Conservation (phyloP, 1,284 basidiomycete genomes). For the Pseudozyma pruni region DNA sequence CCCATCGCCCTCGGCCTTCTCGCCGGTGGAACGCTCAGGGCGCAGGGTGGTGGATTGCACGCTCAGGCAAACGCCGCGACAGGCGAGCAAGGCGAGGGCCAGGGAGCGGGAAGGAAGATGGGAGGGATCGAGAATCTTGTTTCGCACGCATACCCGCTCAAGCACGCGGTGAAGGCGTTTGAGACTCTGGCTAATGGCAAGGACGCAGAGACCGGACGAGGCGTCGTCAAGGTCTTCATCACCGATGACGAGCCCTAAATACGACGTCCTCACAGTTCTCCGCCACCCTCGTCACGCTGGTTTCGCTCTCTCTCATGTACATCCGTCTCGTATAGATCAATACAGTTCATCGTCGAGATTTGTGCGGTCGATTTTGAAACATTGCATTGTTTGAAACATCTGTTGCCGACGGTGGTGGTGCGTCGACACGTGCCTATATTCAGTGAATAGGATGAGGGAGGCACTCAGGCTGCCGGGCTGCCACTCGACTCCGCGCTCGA, state of each 20-base stretch:
- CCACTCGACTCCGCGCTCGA: no score
- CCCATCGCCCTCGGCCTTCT: slow-evolving; percentile 74
- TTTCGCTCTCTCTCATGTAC: background rate
- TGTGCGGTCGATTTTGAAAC: background rate
- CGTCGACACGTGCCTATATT: no score
- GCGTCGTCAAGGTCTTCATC: slow-evolving; percentile 60
- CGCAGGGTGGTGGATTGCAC: slow-evolving; percentile 34
- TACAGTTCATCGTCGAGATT: background rate
- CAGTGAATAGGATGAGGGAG: no score
- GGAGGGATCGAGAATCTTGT: slow-evolving; percentile 57
- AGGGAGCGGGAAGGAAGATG: slow-evolving; percentile 26
- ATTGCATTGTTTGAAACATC: no score
- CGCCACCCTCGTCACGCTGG: background rate
- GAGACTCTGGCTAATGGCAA: slow-evolving; percentile 50
- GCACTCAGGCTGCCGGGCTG: no score
- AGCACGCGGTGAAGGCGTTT: slow-evolving; percentile 49
- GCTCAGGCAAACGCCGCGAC: slow-evolving; percentile 6
- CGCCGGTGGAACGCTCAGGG: slow-evolving; percentile 43
- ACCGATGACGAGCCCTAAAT: slow-evolving; percentile 37
- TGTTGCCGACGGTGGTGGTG: no score
- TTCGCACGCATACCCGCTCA: slow-evolving; percentile 49
- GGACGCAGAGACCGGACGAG: slow-evolving; percentile 32
- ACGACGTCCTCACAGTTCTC: background rate
- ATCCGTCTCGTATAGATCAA: background rate
- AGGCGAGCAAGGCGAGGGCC: slow-evolving; percentile 14